Conservation (phyloP, 345 rosid genomes). For the Rhizophora apiculata region DNA sequence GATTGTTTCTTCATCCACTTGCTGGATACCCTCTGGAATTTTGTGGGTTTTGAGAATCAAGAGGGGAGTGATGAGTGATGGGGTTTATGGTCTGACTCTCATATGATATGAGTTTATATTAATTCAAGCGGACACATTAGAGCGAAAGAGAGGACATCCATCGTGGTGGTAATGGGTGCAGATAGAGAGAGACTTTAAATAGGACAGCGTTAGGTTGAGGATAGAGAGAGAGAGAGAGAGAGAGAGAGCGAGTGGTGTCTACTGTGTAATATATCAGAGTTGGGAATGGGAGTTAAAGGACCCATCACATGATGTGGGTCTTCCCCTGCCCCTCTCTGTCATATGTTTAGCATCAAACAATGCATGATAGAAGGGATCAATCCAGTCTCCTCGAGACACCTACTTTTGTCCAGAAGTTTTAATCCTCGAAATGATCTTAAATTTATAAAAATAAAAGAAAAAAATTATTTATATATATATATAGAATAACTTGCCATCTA, state of each 20-base stretch:
- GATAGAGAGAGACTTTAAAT: conserved; percentile 14
- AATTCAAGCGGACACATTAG: conserved; percentile 23
- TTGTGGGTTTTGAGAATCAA: neutral
- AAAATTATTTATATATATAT: neutral
- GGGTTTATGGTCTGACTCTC: conserved; percentile 16
- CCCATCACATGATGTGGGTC: conserved; percentile 38
- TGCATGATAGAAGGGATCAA: no score
- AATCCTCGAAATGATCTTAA: no score
- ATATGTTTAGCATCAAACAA: neutral
- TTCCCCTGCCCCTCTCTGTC: conserved; percentile 18
- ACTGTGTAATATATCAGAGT: conserved; percentile 30
- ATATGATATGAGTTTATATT: conserved; percentile 17
- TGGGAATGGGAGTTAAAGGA: conserved; percentile 35
- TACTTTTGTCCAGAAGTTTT: no score
- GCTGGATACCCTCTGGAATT: neutral
- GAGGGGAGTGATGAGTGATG: neutral
- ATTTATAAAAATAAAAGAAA: neutral
- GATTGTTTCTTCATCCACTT: neutral
- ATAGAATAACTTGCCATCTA: neutral
- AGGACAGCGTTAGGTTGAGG: conserved; percentile 35
- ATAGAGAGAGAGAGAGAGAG: conserved; percentile 16
- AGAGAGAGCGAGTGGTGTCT: conserved; percentile 25
- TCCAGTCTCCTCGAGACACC: no score
- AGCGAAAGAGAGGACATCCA: conserved; percentile 18
- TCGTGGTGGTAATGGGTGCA: conserved; percentile 31